Base-by-base conservation (phyloP, 441 rosid species). In the Populus hybrid region DNA sequence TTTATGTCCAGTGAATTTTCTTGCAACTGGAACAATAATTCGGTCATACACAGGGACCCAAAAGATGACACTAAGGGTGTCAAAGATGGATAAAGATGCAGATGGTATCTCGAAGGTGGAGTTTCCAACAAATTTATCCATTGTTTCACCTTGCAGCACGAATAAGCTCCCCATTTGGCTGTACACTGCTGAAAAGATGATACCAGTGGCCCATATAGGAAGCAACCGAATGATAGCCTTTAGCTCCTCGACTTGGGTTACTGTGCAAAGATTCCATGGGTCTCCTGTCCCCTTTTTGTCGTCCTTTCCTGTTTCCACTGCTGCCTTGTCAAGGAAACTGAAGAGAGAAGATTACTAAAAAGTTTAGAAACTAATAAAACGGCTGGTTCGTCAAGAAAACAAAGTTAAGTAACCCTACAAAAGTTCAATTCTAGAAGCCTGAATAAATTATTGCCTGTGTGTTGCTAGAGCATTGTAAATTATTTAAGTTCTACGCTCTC, bases 271-370 rank as follows among this genome's bases (percentile, higher is more conserved):
- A 70, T 80, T 85, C 97, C 98, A 92, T 1, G 87, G 87, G 74
- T 87, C 81, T 71, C 75, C 79, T 23, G 83, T 75, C 4, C 83
- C 91, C 80, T 92, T 91, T 68, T 76, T 67, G 14, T 79, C 75
- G 40, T 91, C 98, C 0, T 81, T 77, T 70, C 77, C 78, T 57
- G 78, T 84, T 79, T 90, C 91, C 73, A 91, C 94, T 0, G 98
- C 97, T 28, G 98, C 97, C 90, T 91, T 94, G 83, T 94, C 98
- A 12, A 92, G 88, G 84, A 91, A 92, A 76, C 98, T 94, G 83
- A 23, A 12, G 18, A 61, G 26, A 12, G 11, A 70, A 24, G 68
- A 16, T 69, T 35, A 26, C 24, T 21, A 46, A 5, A n/a, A 46
- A 46, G 20, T 46, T 20, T 10, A 28, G 26, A 42, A 5, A 26